Evolutionary conservation across 345 rosid species (phyloP).

Genomic region (Angophora floribunda): DNA sequence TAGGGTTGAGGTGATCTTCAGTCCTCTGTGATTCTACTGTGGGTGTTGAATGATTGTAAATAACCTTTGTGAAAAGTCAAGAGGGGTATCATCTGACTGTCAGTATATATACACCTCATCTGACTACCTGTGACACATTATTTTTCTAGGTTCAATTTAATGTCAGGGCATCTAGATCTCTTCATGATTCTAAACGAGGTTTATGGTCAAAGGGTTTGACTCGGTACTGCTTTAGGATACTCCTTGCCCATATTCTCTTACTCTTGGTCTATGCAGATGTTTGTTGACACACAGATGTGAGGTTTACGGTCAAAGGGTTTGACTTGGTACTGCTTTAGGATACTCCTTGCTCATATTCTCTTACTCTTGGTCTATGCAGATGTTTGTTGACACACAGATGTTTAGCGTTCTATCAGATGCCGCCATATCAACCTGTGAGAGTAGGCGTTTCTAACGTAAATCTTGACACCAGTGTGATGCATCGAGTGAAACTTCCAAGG

Average conservation of each 20-base stretch:
- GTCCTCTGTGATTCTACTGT: background rate
- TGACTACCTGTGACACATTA: background rate
- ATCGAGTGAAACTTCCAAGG: background rate
- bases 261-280: constrained; percentile 35
- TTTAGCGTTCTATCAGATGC: constrained; percentile 66
- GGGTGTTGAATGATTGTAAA: background rate
- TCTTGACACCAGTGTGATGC: background rate
- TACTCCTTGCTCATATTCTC: background rate
- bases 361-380: constrained; percentile 32
- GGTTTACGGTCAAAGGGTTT: background rate
- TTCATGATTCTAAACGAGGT: background rate
- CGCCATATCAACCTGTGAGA: constrained; percentile 66
- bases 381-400: constrained; percentile 74
- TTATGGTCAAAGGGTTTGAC: background rate
- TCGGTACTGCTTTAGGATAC: background rate
- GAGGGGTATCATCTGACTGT: background rate
- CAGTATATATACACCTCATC: background rate
- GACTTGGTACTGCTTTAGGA: background rate
- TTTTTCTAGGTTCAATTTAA: background rate
- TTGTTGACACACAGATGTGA: constrained; percentile 76
- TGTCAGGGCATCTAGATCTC: background rate
- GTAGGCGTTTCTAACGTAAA: constrained; percentile 23
- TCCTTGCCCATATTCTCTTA: background rate
- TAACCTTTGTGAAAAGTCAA: background rate
- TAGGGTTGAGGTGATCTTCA: background rate